These are phyloP conservation scores for Xanthoceras sorbifolium DNA, from an alignment of 345 rosid species.

Conservation along the genomic window DNA sequence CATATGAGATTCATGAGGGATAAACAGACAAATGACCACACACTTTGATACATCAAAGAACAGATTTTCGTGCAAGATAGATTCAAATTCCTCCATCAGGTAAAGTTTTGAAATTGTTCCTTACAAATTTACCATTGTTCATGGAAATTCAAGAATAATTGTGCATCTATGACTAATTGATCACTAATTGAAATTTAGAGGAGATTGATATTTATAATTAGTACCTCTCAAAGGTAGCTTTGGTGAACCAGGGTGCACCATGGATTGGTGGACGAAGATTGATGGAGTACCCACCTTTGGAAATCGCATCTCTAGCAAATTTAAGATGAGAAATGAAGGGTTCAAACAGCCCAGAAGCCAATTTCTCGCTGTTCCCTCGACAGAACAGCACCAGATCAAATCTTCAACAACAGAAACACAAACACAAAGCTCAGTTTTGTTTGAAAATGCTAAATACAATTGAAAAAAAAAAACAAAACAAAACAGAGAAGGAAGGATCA, in stretches of 20 bases:
- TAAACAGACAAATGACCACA: not conserved
- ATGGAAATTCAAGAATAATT: not conserved
- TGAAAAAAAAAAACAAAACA: not conserved
- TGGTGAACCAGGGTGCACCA: conserved; percentile 76
- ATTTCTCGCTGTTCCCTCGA: conserved; percentile 68
- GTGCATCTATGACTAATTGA: not conserved
- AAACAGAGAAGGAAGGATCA: not conserved
- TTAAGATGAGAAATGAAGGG: conserved; percentile 79
- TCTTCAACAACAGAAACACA: conserved; percentile 35
- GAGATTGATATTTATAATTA: conserved; percentile 33
- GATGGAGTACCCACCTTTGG: conserved; percentile 85
- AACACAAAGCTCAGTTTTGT: not conserved
- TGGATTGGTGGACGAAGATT: conserved; percentile 58
- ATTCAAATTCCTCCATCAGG: not conserved
- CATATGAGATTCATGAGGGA: not conserved
- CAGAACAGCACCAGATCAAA: conserved; percentile 73
- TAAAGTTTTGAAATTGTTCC: not conserved
- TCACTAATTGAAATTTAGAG: not conserved
- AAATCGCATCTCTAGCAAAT: conserved; percentile 77
- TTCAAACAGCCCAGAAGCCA: conserved; percentile 82
- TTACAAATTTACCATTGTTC: not conserved
- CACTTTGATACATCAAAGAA: not conserved
- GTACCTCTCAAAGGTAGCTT: conserved; percentile 83
- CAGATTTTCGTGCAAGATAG: not conserved
- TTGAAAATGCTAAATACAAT: no score